Conservation (phyloP, 768 basidiomycete genomes). For the Termitomyces sp. region DNA sequence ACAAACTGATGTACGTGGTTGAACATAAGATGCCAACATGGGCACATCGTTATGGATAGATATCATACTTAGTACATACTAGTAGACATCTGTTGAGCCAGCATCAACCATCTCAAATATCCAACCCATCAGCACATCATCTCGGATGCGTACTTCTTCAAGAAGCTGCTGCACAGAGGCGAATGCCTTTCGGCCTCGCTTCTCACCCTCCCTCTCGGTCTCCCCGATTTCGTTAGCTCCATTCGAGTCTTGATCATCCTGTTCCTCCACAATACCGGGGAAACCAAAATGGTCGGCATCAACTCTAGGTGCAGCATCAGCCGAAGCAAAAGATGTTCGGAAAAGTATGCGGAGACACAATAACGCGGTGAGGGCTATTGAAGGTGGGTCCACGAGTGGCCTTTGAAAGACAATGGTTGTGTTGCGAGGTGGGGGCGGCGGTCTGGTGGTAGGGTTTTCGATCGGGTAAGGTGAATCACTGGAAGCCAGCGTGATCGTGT, state of each 20-base stretch:
- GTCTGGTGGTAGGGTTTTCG: constrained; percentile 59
- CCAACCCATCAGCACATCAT: constrained; percentile 58
- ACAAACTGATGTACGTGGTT: background rate
- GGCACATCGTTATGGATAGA: background rate
- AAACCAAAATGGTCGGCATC: constrained; percentile 90
- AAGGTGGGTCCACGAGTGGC: constrained; percentile 60
- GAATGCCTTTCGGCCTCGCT: constrained; percentile 70
- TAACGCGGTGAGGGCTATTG: constrained; percentile 73
- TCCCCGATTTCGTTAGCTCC: constrained; percentile 42
- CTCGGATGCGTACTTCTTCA: constrained; percentile 60
- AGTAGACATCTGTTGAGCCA: constrained; percentile 20
- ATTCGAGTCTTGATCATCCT: constrained; percentile 59
- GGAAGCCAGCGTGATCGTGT: constrained; percentile 64
- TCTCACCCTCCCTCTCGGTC: constrained; percentile 63
- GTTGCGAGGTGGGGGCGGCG: constrained; percentile 66
- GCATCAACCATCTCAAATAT: constrained; percentile 57
- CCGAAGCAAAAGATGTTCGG: constrained; percentile 69
- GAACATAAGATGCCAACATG: background rate
- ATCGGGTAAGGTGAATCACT: constrained; percentile 51
- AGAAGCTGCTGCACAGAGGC: constrained; percentile 51
- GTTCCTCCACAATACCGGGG: constrained; percentile 75
- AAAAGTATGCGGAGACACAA: constrained; percentile 83
- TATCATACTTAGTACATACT: background rate
- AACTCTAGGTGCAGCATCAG: constrained; percentile 60
- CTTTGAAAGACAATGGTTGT: constrained; percentile 54